These are phyloP conservation scores for Leishmania tarentolae DNA, from an alignment of 208 protist genomes.

Conservation along the genomic window DNA sequence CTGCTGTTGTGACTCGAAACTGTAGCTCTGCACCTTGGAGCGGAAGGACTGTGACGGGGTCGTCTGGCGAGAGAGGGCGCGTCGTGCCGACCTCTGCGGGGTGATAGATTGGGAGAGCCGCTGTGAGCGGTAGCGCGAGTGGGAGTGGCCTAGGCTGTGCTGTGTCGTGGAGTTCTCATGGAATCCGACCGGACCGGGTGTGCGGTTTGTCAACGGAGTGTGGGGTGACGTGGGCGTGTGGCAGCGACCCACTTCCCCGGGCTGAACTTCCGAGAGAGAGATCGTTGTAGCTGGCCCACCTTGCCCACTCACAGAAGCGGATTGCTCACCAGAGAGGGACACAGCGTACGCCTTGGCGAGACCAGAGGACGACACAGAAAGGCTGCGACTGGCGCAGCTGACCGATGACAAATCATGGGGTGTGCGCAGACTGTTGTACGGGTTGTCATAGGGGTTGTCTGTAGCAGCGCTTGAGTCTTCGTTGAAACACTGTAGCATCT, in stretches of 20 bases:
- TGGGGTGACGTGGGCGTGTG: conserved; percentile 28
- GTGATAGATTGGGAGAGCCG: conserved; percentile 34
- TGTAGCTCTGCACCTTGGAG: conserved; percentile 32
- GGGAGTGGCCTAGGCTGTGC: conserved; percentile 10
- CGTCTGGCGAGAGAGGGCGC: conserved; percentile 25
- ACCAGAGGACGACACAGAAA: conserved; percentile 5
- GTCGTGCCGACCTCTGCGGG: conserved; percentile 50
- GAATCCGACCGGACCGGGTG: conserved; percentile 1
- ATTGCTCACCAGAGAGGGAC: background rate
- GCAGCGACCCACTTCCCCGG: conserved; percentile 1
- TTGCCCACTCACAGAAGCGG: background rate
- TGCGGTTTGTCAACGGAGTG: conserved; percentile 42
- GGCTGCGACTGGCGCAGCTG: background rate
- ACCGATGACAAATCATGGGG: conserved; percentile 12
- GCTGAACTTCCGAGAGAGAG: background rate
- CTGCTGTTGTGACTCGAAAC: conserved; percentile 28
- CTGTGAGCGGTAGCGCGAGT: conserved; percentile 20
- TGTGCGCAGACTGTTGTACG: conserved; percentile 9
- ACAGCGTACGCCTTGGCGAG: background rate
- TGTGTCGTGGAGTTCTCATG: conserved; percentile 19
- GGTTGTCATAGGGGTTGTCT: background rate
- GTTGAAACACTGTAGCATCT: background rate
- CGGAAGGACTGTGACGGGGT: conserved; percentile 32
- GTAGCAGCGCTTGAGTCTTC: background rate
- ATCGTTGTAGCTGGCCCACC: background rate